Evolutionary conservation across 805 yeast species (phyloP).

Genomic region (Ogataea haglerorum): DNA sequence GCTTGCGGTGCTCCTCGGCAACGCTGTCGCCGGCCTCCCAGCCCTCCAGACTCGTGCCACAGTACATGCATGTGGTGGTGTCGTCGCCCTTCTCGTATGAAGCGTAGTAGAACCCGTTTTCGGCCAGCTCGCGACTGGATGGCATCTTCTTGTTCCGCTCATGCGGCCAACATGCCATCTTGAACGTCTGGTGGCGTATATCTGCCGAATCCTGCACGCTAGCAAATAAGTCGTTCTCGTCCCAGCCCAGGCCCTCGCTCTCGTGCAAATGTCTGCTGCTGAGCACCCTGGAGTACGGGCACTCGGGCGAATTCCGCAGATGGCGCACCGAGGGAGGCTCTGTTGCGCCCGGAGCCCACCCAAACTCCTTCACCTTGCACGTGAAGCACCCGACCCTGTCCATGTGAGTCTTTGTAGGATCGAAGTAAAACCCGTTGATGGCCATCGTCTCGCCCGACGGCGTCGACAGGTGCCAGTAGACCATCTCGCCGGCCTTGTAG

Average conservation of each 20-base stretch:
- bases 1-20: slow-evolving; percentile 48
- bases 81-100: slow-evolving; percentile 49
- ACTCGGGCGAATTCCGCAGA: slow-evolving; percentile 26
- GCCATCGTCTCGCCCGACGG: slow-evolving; percentile 38
- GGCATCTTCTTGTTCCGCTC: slow-evolving; percentile 37
- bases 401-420: slow-evolving; percentile 43
- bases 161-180: slow-evolving; percentile 42
- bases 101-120: slow-evolving; percentile 61
- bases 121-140: slow-evolving; percentile 42
- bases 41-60: slow-evolving; percentile 62
- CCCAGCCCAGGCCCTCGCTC: slow-evolving; percentile 18
- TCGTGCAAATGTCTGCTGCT: slow-evolving; percentile 14
- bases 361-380: slow-evolving; percentile 53
- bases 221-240: slow-evolving; percentile 25
- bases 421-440: slow-evolving; percentile 57
- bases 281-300: slow-evolving; percentile 22
- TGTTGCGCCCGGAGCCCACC: slow-evolving; percentile 42
- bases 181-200: slow-evolving; percentile 41
- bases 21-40: slow-evolving; percentile 73
- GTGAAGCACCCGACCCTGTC: slow-evolving; percentile 57
- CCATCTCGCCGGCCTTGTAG: slow-evolving; percentile 21
- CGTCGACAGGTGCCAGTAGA: slow-evolving; percentile 32
- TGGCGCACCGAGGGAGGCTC: slow-evolving; percentile 24
- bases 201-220: slow-evolving; percentile 36
- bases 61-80: slow-evolving; percentile 59